phyloP scores from a whole-genome alignment of 495 filamentous ascomycete genomes.

The Aspergillus homomorphus region DNA sequence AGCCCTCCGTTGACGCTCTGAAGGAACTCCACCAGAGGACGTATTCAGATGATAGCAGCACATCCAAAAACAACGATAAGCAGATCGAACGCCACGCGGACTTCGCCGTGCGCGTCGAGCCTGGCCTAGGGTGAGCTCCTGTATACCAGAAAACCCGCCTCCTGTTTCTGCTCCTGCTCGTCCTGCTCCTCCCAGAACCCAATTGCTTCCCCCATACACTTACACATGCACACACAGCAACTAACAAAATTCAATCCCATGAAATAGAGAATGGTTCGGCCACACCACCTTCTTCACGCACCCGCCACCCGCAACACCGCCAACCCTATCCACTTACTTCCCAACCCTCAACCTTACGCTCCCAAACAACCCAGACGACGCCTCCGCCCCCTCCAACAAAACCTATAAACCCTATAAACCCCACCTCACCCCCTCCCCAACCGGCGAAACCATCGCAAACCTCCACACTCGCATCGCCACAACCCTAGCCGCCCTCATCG shows the following conservation, averaged over 20 bases:
- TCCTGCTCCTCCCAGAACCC: neutral
- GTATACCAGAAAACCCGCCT: too few relatives aligned
- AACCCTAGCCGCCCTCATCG: constrained; percentile 66
- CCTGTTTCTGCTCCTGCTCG: neutral
- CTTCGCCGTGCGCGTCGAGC: constrained; percentile 63
- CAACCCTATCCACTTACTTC: constrained; percentile 62
- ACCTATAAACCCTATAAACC: constrained; percentile 35
- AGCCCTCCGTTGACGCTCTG: constrained; percentile 60
- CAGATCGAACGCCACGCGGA: constrained; percentile 19
- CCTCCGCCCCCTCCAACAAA: constrained; percentile 72
- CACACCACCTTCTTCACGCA: constrained; percentile 66
- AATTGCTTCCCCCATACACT: neutral
- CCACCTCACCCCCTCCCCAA: constrained; percentile 62
- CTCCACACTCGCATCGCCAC: constrained; percentile 78
- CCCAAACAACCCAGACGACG: constrained; percentile 45
- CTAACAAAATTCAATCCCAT: constrained; percentile 6
- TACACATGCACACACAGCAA: neutral
- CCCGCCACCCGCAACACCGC: constrained; percentile 65
- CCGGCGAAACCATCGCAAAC: constrained; percentile 72
- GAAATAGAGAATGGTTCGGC: constrained; percentile 82
- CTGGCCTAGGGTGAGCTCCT: constrained; percentile 62
- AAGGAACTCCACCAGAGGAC: constrained; percentile 25
- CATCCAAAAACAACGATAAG: neutral
- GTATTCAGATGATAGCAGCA: neutral
- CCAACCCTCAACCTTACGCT: constrained; percentile 44